Evolutionary conservation across 1,284 basidiomycete species (phyloP).

Genomic region (Ustilago trichophora): DNA sequence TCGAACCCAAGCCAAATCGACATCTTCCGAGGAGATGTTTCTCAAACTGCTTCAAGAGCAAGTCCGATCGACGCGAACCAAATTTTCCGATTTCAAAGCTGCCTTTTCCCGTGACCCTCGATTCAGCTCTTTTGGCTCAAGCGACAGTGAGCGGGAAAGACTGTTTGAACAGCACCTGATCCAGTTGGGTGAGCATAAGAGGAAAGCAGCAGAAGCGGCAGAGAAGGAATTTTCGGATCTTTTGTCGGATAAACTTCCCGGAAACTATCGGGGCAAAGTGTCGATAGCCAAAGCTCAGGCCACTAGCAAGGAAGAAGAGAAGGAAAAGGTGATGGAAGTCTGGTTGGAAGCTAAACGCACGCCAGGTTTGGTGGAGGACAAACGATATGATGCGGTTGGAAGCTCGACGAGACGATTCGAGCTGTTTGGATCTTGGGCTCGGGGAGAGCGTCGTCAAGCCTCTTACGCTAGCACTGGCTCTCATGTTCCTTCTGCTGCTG

Average conservation of each 20-base stretch:
- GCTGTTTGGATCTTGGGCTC: conserved; percentile 51
- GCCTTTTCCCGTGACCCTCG: conserved; percentile 88
- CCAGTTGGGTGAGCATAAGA: conserved; percentile 78
- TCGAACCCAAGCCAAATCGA: too few species aligned
- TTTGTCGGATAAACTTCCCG: conserved; percentile 74
- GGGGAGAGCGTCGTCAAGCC: conserved; percentile 19
- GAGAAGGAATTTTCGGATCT: conserved; percentile 84
- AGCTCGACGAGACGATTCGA: conserved; percentile 57
- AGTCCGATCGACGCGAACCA: conserved; percentile 87
- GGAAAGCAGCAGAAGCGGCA: conserved; percentile 64
- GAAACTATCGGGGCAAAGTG: conserved; percentile 68
- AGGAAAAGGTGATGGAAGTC: conserved; percentile 68
- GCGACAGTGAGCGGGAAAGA: conserved; percentile 90
- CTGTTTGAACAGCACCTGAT: conserved; percentile 83
- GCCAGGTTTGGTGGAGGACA: conserved; percentile 44
- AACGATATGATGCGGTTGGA: conserved; percentile 60
- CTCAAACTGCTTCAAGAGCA: conserved; percentile 78
- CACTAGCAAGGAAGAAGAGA: conserved; percentile 64
- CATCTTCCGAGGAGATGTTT: conserved; percentile 70
- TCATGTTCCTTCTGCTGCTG: background rate
- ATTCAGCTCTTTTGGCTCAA: too few species aligned
- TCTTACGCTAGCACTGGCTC: too few species aligned
- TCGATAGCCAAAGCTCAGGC: too few species aligned
- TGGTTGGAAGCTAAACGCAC: conserved; percentile 74
- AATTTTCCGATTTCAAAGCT: conserved; percentile 87